Base-by-base conservation (phyloP, 23 red algal species). In the Cyanidiococcus yangmingshanensis region DNA sequence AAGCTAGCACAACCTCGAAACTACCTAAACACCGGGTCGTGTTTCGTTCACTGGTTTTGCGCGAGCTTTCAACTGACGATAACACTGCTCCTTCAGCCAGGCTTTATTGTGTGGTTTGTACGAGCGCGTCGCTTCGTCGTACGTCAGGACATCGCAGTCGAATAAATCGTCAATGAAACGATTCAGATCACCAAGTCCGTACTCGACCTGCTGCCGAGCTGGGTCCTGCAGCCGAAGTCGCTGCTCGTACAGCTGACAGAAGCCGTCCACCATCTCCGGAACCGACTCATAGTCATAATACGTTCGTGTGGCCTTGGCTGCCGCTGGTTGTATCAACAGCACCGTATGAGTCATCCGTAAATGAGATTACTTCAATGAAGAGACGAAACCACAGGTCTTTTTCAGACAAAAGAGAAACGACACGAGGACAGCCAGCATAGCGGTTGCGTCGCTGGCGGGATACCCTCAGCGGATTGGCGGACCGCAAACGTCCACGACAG, bases 21-120 rank as follows among this genome's bases (percentile, higher is more conserved):
- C n/a, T n/a, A n/a, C n/a, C n/a, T n/a, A n/a, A n/a, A n/a, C n/a
- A n/a, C n/a, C n/a, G n/a, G n/a, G n/a, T n/a, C n/a, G n/a, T n/a
- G 45, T 21, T 15, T 7, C 45, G 45, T 54, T 54, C 45, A 21
- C 45, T 21, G 45, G 45, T 29, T 71, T 71, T 25, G 63, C 63
- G 16, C 32, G 21, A 3, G 63, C 63, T 35, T 71, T 71, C n/a
- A 71, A 35, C 16, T 17, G 63, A 2, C 63, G 63, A 71, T 71
- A 71, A 29, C 63, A 71, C 63, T 71, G 63, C 63, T 71, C 63
- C 32, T 71, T 71, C 27, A 71, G 27, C 63, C 63, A 71, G 7
- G 21, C n/a, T 35, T 71, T 71, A 35, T 71, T 71, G 63, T 71
- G 63, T 30, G 63, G 63, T 71, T 35, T 25, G 63, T 71, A 71